Conservation (phyloP, 148 eudicot genomes). For the Diospyros lotus region DNA sequence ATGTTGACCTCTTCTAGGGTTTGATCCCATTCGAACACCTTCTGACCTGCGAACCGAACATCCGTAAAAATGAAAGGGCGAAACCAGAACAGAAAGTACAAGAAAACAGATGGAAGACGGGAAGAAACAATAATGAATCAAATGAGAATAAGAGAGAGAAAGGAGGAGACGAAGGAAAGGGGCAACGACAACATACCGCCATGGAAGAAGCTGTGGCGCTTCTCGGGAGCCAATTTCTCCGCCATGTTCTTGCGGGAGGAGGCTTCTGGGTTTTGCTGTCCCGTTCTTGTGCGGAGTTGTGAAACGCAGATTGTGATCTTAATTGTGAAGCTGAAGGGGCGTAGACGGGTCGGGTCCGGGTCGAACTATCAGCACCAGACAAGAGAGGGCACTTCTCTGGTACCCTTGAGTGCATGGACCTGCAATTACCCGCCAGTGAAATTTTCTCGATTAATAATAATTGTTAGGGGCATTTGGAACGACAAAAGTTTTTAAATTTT, state of each 20-base stretch:
- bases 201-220: slow-evolving; percentile 73
- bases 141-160: neutral
- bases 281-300: too few relatives aligned
- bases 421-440: too few relatives aligned
- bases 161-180: slow-evolving; percentile 2
- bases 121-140: neutral
- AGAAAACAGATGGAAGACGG: neutral
- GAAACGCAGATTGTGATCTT: too few relatives aligned
- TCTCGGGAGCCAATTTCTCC: slow-evolving; percentile 84
- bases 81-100: neutral
- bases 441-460: too few relatives aligned
- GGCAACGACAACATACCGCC: slow-evolving; percentile 36
- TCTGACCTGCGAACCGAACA: slow-evolving; percentile 47
- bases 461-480: too few relatives aligned
- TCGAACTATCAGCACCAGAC: too few relatives aligned
- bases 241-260: slow-evolving; percentile 37
- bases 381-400: too few relatives aligned
- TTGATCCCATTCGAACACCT: slow-evolving; percentile 98
- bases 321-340: too few relatives aligned
- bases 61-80: neutral
- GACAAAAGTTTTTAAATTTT: too few relatives aligned
- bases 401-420: too few relatives aligned
- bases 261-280: too few relatives aligned
- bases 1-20: slow-evolving; percentile 90
- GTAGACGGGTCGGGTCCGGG: too few relatives aligned